Percentiles rank a stretch among this genome's conserved stretches.
Evolutionary conservation across 2,329 filamentous ascomycete species (phyloP).

Genomic region (Didymosphaeria variabile): DNA sequence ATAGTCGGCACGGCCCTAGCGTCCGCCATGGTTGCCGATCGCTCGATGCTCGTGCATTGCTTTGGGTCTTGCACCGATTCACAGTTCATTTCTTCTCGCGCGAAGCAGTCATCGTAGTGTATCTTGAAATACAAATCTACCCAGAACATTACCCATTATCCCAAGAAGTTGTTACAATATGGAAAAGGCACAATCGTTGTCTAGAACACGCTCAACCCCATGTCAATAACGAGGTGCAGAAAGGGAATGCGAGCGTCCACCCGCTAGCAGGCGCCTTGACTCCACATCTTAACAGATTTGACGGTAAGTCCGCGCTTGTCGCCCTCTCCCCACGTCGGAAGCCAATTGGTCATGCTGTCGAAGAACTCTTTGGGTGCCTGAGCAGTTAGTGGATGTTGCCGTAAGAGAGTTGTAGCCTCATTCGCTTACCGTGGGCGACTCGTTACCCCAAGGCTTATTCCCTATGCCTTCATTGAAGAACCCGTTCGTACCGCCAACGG

Average conservation of each 20-base stretch:
- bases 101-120: background rate
- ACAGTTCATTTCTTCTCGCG: background rate
- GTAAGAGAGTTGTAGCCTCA: background rate
- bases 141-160: background rate
- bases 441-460: slow-evolving; percentile 73
- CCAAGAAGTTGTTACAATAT: background rate
- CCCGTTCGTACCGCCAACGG: slow-evolving; percentile 78
- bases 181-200: background rate
- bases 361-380: slow-evolving; percentile 31
- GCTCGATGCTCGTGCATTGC: background rate
- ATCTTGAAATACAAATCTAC: background rate
- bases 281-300: slow-evolving; percentile 67
- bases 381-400: background rate
- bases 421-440: slow-evolving; percentile 22
- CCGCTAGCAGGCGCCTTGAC: slow-evolving; percentile 42
- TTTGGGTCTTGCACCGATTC: background rate
- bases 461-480: slow-evolving; percentile 72
- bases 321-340: slow-evolving; percentile 70
- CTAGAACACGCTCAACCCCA: background rate
- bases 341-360: slow-evolving; percentile 59
- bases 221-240: background rate
- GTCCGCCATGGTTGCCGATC: slow-evolving; percentile 1
- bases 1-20: slow-evolving; percentile 8
- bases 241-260: background rate
- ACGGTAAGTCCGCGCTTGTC: slow-evolving; percentile 69